A percentile compares a stretch with the other conserved stretches of the same genome.
Evolutionary conservation across 2,329 filamentous ascomycete species (phyloP).

Genomic region (Fusarium temperatum): DNA sequence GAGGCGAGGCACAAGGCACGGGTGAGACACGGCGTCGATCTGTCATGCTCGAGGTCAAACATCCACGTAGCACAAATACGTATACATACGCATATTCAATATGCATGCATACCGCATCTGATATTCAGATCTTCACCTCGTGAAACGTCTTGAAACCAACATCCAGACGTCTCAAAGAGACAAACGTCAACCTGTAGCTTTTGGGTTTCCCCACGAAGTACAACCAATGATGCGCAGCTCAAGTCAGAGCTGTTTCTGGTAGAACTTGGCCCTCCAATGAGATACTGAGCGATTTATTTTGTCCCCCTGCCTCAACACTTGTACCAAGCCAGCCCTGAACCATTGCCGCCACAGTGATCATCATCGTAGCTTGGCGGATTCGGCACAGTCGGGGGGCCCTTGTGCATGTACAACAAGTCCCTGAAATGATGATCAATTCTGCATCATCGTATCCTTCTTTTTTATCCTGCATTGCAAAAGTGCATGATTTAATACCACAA

Average conservation of each 20-base stretch:
- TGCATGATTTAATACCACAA: not conserved
- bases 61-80: constrained; percentile 4
- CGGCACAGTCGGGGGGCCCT: constrained; percentile 12
- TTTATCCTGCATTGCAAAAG: constrained; percentile 1
- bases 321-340: constrained; percentile 5
- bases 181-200: not conserved
- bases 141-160: constrained; percentile 32
- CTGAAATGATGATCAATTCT: constrained; percentile 30
- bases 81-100: not conserved
- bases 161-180: constrained; percentile 10
- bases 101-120: not conserved
- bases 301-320: not conserved
- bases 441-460: constrained; percentile 9
- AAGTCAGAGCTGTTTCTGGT: not conserved
- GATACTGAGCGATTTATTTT: constrained; percentile 11
- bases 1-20: not conserved
- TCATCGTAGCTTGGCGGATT: constrained; percentile 24
- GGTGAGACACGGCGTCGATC: constrained; percentile 23
- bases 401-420: constrained; percentile 13
- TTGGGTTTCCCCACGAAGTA: constrained; percentile 3
- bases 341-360: constrained; percentile 33
- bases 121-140: constrained; percentile 1
- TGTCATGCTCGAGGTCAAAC: constrained; percentile 5
- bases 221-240: constrained; percentile 23
- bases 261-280: not conserved